These are phyloP conservation scores for Pilaira anomala DNA, from an alignment of 192 early-diverging fungal species.

Conservation along the genomic window DNA sequence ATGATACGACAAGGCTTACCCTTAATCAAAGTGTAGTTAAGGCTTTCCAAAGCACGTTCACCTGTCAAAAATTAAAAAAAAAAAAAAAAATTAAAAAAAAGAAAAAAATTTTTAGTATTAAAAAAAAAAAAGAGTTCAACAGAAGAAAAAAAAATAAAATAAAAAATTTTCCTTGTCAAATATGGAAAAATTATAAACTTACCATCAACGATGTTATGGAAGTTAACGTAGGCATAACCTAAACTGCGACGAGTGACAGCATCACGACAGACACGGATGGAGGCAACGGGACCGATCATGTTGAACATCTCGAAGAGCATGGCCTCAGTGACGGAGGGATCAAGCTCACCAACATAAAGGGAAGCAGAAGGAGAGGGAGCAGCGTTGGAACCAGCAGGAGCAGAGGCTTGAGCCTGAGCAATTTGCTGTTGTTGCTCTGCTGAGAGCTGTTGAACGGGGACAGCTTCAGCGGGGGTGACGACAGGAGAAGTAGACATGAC, in stretches of 20 bases:
- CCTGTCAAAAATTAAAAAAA: slow-evolving; percentile 38
- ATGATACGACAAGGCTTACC: slow-evolving; percentile 97
- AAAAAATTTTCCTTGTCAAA: slow-evolving; percentile 4
- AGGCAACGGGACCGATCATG: slow-evolving; percentile 90
- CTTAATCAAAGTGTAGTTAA: slow-evolving; percentile 97
- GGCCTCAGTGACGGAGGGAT: slow-evolving; percentile 95
- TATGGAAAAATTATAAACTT: slow-evolving; percentile 10
- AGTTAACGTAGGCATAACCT: slow-evolving; percentile 99
- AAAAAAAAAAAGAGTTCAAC: background rate
- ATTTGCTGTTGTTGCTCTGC: slow-evolving; percentile 10
- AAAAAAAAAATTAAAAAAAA: background rate
- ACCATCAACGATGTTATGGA: slow-evolving; percentile 83
- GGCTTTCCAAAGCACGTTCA: slow-evolving; percentile 86
- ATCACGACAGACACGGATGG: slow-evolving; percentile 98
- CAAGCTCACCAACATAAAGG: slow-evolving; percentile 97
- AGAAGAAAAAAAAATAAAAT: background rate
- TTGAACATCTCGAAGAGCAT: slow-evolving; percentile 98
- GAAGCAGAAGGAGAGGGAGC: slow-evolving; percentile 58
- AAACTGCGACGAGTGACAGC: slow-evolving; percentile 93
- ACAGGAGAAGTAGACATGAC: slow-evolving; percentile 28
- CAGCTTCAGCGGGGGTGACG: slow-evolving; percentile 24
- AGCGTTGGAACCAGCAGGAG: slow-evolving; percentile 9
- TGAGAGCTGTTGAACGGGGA: background rate
- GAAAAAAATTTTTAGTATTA: too few relatives aligned
- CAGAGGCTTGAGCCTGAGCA: slow-evolving; percentile 14